These are phyloP conservation scores for Spergularia bocconei DNA, from an alignment of 148 eudicot genomes.

Conservation along the genomic window DNA sequence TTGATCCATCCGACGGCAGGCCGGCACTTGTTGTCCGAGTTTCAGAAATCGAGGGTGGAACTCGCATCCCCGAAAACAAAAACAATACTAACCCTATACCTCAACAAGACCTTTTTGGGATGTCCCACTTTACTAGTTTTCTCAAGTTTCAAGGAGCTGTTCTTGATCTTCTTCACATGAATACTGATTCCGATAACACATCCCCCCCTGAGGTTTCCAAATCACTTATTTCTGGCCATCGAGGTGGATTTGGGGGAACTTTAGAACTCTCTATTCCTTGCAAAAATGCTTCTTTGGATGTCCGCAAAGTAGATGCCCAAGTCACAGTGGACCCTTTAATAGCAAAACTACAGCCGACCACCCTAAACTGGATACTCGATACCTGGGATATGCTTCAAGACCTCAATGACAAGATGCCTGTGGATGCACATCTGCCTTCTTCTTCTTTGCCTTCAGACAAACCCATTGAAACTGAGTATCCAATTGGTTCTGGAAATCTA, in stretches of 20 bases:
- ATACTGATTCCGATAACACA: too few species aligned
- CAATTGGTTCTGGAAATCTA: slow-evolving; percentile 24
- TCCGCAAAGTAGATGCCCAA: slow-evolving; percentile 78
- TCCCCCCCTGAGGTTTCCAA: slow-evolving; percentile 39
- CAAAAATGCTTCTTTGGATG: slow-evolving; percentile 86
- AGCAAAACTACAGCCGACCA: slow-evolving; percentile 58
- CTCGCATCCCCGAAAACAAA: slow-evolving; percentile 57
- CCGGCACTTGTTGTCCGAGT: slow-evolving; percentile 70
- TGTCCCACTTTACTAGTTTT: slow-evolving; percentile 61
- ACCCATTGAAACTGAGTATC: slow-evolving; percentile 31
- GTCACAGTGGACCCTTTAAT: slow-evolving; percentile 60
- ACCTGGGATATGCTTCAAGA: slow-evolving; percentile 51
- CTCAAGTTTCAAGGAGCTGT: slow-evolving; percentile 71
- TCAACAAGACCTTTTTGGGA: slow-evolving; percentile 54
- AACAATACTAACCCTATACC: slow-evolving; percentile 31
- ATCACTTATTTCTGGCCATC: slow-evolving; percentile 59
- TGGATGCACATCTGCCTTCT: slow-evolving; percentile 32
- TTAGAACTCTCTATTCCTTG: slow-evolving; percentile 77
- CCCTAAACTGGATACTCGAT: slow-evolving; percentile 52
- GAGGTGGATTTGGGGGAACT: slow-evolving; percentile 76
- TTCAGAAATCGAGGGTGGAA: slow-evolving; percentile 72
- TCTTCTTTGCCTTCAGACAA: slow-evolving; percentile 32
- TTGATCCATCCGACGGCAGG: slow-evolving; percentile 46
- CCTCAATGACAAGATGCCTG: slow-evolving; percentile 22
- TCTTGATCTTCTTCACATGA: slow-evolving; percentile 71